Conservation (phyloP, 2,329 filamentous ascomycete species). For the Reticulascus tulasneorum region DNA sequence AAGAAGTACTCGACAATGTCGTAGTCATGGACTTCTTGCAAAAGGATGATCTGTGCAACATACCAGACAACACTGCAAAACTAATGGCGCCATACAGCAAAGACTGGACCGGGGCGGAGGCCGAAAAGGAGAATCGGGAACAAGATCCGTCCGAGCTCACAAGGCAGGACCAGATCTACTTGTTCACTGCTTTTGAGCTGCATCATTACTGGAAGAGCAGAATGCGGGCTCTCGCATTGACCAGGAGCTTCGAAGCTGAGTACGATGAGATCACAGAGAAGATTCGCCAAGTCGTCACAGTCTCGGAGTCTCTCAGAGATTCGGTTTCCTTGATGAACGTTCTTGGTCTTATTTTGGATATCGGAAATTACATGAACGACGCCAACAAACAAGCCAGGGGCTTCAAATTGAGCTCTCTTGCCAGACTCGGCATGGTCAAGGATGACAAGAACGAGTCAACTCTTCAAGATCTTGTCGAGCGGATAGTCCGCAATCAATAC, state of each 20-base stretch:
- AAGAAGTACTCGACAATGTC: slow-evolving; percentile 78
- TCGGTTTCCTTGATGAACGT: slow-evolving; percentile 95
- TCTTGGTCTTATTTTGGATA: slow-evolving; percentile 90
- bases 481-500: slow-evolving; percentile 94
- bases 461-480: slow-evolving; percentile 91
- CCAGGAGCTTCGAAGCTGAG: slow-evolving; percentile 77
- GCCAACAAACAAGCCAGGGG: slow-evolving; percentile 96
- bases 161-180: slow-evolving; percentile 90
- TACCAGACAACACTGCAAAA: slow-evolving; percentile 87
- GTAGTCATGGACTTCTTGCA: slow-evolving; percentile 97
- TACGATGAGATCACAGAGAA: slow-evolving; percentile 89
- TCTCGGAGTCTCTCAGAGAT: slow-evolving; percentile 85
- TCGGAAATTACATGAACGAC: slow-evolving; percentile 99
- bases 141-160: slow-evolving; percentile 85
- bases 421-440: slow-evolving; percentile 93
- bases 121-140: slow-evolving; percentile 72
- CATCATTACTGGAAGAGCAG: slow-evolving; percentile 98
- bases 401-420: slow-evolving; percentile 95
- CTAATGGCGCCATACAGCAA: slow-evolving; percentile 92
- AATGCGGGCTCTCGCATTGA: slow-evolving; percentile 86
- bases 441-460: slow-evolving; percentile 98
- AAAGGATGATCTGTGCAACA: slow-evolving; percentile 86
- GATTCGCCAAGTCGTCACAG: slow-evolving; percentile 77
- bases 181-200: slow-evolving; percentile 88
- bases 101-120: slow-evolving; percentile 90